Percentiles rank a stretch among this genome's conserved stretches.
phyloP scores from a whole-genome alignment of 441 rosid species.

The Euphorbia corollata region DNA sequence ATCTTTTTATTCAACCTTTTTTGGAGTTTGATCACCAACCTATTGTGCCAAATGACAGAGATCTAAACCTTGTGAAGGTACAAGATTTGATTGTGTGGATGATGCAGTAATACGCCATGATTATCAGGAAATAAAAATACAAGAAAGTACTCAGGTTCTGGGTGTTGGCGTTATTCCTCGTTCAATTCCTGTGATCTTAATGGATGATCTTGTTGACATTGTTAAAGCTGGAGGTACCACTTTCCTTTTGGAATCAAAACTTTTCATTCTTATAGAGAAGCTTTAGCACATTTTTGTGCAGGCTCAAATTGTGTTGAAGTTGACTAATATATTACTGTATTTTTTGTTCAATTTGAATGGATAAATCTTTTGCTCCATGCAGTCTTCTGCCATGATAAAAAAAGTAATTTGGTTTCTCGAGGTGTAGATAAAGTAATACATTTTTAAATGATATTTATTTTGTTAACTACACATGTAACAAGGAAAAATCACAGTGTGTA shows the following conservation, averaged over 20 bases:
- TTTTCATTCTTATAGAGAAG: neutral
- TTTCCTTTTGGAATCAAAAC: neutral
- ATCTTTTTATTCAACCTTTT: neutral
- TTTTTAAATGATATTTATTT: neutral
- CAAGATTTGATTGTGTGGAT: slow-evolving; percentile 56
- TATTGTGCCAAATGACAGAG: slow-evolving; percentile 34
- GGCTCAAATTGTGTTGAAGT: neutral
- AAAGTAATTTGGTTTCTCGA: neutral
- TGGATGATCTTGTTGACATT: slow-evolving; percentile 92
- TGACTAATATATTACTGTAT: neutral
- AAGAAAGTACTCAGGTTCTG: slow-evolving; percentile 84
- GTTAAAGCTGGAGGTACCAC: slow-evolving; percentile 92
- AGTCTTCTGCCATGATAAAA: neutral
- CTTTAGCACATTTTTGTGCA: neutral
- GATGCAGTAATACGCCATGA: slow-evolving; percentile 71
- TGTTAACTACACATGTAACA: neutral
- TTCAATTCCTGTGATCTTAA: slow-evolving; percentile 65
- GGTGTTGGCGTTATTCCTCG: slow-evolving; percentile 98
- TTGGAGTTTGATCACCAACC: neutral
- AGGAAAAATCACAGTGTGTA: neutral
- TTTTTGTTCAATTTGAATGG: neutral
- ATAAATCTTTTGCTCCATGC: neutral
- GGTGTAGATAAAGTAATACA: neutral
- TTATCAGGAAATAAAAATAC: slow-evolving; percentile 93
- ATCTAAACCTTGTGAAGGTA: slow-evolving; percentile 69